Base-by-base conservation (phyloP, 176 grass and related monocot genomes). In the Cymbopogon citratus region DNA sequence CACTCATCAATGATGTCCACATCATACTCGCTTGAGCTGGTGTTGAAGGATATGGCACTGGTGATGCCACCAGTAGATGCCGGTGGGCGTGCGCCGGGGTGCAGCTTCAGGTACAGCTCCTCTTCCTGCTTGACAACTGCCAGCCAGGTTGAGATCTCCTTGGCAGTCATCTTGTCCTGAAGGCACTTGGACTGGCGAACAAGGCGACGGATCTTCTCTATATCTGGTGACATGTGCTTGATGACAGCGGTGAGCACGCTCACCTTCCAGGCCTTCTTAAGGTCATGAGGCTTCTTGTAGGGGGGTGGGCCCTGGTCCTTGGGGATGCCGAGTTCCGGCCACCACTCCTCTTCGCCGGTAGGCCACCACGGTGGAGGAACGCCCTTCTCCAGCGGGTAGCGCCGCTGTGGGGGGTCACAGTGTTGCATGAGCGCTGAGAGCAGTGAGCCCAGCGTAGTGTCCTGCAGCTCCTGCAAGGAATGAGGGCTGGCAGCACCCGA, bases 141-240 rank as follows among this genome's bases (percentile, higher is more conserved):
- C 74, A 99, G 80, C 96, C 96, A 99, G 12, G 92, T 99, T 35
- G 92, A 73, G 56, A 90, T 99, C 90, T 99, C 96, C 85, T 99
- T 99, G 41, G 96, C 96, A 0, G 96, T 99, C 96, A 99, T 99
- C 87, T 99, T 99, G 83, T 99, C 96, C 64, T 99, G 96, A 64
- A 99, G 91, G 77, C 96, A 99, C 74, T 99, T 99, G 72, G 92
- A 95, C 85, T 95, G 92, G 35, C 96, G 82, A 26, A 95, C 96
- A 0, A 99, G 87, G 11, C 96, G 73, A 7, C 96, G 92, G 59
- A 99, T 95, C 89, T 99, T 99, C 77, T 99, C 96, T 10, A 99
- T 93, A 78, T 99, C 92, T 12, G 96, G 96, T 7, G 92, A 99
- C 85, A 99, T 95, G 85, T 99, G 96, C 85, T 99, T 99, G 83